Base-by-base conservation (phyloP, 2,329 filamentous ascomycete genomes). In the Calonectria leucothoes region DNA sequence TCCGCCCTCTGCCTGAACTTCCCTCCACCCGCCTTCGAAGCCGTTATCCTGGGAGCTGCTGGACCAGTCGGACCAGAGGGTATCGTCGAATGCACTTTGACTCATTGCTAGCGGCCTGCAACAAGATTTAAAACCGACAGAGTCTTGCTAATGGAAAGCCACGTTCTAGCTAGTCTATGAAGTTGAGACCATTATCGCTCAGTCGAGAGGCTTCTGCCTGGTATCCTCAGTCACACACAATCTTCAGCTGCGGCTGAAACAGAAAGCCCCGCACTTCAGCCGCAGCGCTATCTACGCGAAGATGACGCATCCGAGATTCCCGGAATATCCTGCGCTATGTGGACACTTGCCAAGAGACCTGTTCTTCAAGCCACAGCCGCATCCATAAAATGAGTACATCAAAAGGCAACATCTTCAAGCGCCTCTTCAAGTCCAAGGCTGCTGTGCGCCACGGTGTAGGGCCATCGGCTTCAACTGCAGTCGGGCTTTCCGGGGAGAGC, bases 1-100 rank as follows among this genome's bases (percentile, higher is more conserved):
- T 23, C 55, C 55, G 2, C 12, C n/a, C 20, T 39, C 33, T 39
- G 55, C 33, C 25, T 6, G 15, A 10, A 61, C 39, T 37, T 61
- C 55, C 23, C 25, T 61, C 55, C 55, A 61, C 33, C 14, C 55
- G 20, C 55, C 55, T 23, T 61, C 55, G 23, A 61, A 61, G 23
- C 55, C 55, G 33, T 23, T 35, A 8, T 39, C 55, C 12, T 61
- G 55, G 35, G 55, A 61, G n/a, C 33, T 20, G n/a, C 33, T 20
- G n/a, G 55, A 61, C 55, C 55, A 61, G 55, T 61, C 55, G 33
- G 55, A 61, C 55, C 55, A 61, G 31, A 61, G 55, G 33, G 55
- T 61, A 15, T 61, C 55, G 23, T 61, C 55, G 12, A 61, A 61
- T 6, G 25, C 33, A 23, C 33, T 39, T 61, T 61, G 55, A 33